These are phyloP conservation scores for Rhynchospora pubera DNA, from an alignment of 176 grass and related monocot species.

Conservation along the genomic window DNA sequence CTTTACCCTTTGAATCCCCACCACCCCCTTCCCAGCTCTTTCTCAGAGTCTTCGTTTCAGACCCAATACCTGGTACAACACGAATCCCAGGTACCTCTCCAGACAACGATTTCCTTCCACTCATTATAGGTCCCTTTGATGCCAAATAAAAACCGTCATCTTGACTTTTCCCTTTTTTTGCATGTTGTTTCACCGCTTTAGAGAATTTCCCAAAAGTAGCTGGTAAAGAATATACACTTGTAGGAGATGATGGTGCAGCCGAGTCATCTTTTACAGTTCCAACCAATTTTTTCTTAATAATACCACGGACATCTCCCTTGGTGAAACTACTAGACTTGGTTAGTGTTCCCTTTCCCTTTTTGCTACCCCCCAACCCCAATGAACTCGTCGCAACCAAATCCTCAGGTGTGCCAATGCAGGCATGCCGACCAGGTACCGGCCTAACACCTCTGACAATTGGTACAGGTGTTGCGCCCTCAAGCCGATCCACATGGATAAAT, in stretches of 20 bases:
- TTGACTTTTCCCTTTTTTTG: conserved; percentile 48
- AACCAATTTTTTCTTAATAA: conserved; percentile 41
- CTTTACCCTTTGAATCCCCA: conserved; percentile 43
- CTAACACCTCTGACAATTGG: conserved; percentile 66
- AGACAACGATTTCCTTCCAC: conserved; percentile 50
- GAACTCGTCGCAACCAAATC: conserved; percentile 48
- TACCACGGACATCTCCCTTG: conserved; percentile 30
- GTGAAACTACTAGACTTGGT: conserved; percentile 50
- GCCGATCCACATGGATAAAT: conserved; percentile 64
- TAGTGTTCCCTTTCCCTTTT: conserved; percentile 46
- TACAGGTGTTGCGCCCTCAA: conserved; percentile 72
- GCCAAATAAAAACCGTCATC: conserved; percentile 48
- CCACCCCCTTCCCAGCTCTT: conserved; percentile 68
- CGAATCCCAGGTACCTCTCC: conserved; percentile 37
- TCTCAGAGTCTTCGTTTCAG: conserved; percentile 55
- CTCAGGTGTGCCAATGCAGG: conserved; percentile 52
- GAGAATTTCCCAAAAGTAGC: conserved; percentile 77
- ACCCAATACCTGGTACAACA: conserved; percentile 37
- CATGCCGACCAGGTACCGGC: conserved; percentile 63
- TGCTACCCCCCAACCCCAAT: conserved; percentile 34
- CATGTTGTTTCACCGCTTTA: conserved; percentile 66
- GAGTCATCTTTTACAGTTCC: conserved; percentile 31
- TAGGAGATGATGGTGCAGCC: conserved; percentile 63
- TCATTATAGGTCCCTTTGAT: conserved; percentile 58
- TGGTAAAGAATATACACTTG: conserved; percentile 84